phyloP scores from a whole-genome alignment of 1,139 yeast genomes.

The Candida sp. region DNA sequence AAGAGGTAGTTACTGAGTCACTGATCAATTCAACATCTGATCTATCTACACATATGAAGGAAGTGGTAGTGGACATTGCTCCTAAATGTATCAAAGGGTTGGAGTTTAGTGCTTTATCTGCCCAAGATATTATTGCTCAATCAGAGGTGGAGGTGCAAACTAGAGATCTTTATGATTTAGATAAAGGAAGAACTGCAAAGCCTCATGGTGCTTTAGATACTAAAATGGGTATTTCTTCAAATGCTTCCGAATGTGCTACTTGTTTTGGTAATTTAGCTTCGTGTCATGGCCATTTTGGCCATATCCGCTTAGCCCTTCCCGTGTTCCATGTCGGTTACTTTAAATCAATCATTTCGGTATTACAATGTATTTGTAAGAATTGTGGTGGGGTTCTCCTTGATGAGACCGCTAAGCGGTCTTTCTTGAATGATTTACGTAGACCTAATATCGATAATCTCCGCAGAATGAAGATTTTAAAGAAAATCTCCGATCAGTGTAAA shows the following conservation, averaged over 20 bases:
- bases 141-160: conserved; percentile 93
- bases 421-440: conserved; percentile 71
- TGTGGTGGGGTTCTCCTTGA: conserved; percentile 80
- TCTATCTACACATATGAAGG: conserved; percentile 48
- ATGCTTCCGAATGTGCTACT: conserved; percentile 78
- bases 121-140: conserved; percentile 88
- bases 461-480: conserved; percentile 84
- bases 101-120: conserved; percentile 88
- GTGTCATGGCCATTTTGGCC: conserved; percentile 99
- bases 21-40: no score
- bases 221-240: conserved; percentile 91
- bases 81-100: conserved; percentile 91
- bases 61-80: conserved; percentile 73
- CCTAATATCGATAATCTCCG: conserved; percentile 90
- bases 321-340: conserved; percentile 98
- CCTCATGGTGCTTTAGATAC: conserved; percentile 87
- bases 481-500: conserved; percentile 86
- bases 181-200: conserved; percentile 79
- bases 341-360: conserved; percentile 82
- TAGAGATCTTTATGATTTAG: conserved; percentile 85
- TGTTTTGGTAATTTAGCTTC: conserved; percentile 92
- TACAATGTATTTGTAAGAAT: conserved; percentile 89
- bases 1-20: no score
- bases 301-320: conserved; percentile 87
- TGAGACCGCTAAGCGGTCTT: conserved; percentile 67